A percentile compares a stretch with the other conserved stretches of the same genome.
Evolutionary conservation across 805 yeast species (phyloP).

Genomic region (Teunomyces stri): DNA sequence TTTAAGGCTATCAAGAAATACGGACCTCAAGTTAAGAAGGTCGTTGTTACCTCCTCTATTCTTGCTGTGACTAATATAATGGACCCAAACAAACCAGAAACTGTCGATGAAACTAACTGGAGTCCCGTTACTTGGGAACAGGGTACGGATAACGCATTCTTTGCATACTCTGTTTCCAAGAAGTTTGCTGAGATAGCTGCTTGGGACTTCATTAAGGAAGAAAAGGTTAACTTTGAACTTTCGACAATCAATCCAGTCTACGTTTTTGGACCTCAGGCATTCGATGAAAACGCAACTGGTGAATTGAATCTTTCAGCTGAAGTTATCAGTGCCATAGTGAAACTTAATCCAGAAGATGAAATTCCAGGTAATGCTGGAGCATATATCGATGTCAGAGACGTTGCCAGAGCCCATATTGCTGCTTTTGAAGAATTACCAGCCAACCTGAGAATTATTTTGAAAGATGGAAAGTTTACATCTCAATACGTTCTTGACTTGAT

Average conservation of each 20-base stretch:
- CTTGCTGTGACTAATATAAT: slow-evolving; percentile 19
- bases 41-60: slow-evolving; percentile 23
- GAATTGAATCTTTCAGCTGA: slow-evolving; percentile 34
- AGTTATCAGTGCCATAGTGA: slow-evolving; percentile 40
- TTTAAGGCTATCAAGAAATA: slow-evolving; percentile 14
- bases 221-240: slow-evolving; percentile 12
- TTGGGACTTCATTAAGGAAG: slow-evolving; percentile 47
- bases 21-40: slow-evolving; percentile 16
- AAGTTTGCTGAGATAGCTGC: slow-evolving; percentile 60
- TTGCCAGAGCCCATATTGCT: slow-evolving; percentile 19
- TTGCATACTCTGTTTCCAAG: slow-evolving; percentile 58
- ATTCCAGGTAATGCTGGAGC: slow-evolving; percentile 4
- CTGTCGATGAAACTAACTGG: slow-evolving; percentile 50
- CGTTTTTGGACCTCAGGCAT: slow-evolving; percentile 45
- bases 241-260: slow-evolving; percentile 36
- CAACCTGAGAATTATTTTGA: slow-evolving; percentile 10
- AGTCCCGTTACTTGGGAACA: slow-evolving; percentile 53
- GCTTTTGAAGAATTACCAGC: slow-evolving; percentile 12
- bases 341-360: slow-evolving; percentile 15
- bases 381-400: slow-evolving; percentile 19
- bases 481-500: slow-evolving; percentile 21
- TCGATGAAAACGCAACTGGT: slow-evolving; percentile 27
- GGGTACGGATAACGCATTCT: slow-evolving; percentile 34
- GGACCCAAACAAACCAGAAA: slow-evolving; percentile 27
- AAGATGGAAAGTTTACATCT: slow-evolving; percentile 13